A percentile compares a stretch with the other conserved stretches of the same genome.
Evolutionary conservation across 768 basidiomycete genomes (phyloP).

Genomic region (Psilocybe azurescens): DNA sequence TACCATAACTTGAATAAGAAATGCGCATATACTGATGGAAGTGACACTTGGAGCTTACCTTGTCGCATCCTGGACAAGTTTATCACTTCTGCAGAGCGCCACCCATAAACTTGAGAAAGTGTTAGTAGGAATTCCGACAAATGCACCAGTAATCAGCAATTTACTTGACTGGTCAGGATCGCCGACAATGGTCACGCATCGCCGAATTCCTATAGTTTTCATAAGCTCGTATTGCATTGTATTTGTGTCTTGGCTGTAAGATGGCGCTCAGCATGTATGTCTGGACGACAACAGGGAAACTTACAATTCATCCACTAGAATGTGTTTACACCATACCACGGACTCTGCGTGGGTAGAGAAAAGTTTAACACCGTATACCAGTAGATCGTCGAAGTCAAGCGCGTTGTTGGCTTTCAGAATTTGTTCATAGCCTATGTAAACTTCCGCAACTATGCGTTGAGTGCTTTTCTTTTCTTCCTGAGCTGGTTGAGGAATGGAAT

Average conservation of each 20-base stretch:
- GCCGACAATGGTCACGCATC: slow-evolving; percentile 80
- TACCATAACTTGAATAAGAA: background rate
- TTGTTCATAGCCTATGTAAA: slow-evolving; percentile 73
- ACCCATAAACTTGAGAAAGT: slow-evolving; percentile 71
- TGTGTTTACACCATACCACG: slow-evolving; percentile 65
- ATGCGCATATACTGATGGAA: background rate
- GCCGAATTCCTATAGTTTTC: slow-evolving; percentile 59
- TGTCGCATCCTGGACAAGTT: slow-evolving; percentile 76
- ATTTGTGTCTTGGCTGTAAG: slow-evolving; percentile 77
- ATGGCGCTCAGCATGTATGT: background rate
- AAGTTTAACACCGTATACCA: slow-evolving; percentile 72
- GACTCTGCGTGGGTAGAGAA: slow-evolving; percentile 56
- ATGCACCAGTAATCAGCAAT: background rate
- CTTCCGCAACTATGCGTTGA: slow-evolving; percentile 48
- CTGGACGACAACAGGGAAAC: slow-evolving; percentile 29
- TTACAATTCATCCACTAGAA: slow-evolving; percentile 85
- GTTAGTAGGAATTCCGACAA: background rate
- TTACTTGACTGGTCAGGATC: slow-evolving; percentile 91
- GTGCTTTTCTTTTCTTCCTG: slow-evolving; percentile 26
- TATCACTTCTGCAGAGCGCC: slow-evolving; percentile 81
- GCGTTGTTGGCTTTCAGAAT: slow-evolving; percentile 65
- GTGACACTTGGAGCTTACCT: slow-evolving; percentile 40
- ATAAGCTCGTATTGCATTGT: slow-evolving; percentile 82
- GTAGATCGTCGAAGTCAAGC: slow-evolving; percentile 88
- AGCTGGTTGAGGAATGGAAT: slow-evolving; percentile 16